A percentile compares a stretch with the other conserved stretches of the same genome.
phyloP scores from a whole-genome alignment of 306 rosid genomes.

The Lithocarpus polystachyus region DNA sequence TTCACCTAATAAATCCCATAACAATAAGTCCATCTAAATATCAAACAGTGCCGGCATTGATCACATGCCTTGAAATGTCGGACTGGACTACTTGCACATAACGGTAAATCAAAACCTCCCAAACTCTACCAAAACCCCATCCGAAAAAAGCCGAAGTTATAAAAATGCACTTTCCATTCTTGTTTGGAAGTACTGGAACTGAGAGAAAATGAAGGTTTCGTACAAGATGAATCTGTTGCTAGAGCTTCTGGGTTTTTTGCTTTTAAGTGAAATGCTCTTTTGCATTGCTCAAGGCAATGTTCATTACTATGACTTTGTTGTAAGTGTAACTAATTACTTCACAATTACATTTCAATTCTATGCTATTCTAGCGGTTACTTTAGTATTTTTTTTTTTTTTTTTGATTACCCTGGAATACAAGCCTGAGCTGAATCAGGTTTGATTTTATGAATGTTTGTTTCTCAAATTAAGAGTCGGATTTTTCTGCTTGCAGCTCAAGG shows the following conservation, averaged over 20 bases:
- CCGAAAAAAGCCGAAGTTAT: neutral
- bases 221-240: neutral
- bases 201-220: neutral
- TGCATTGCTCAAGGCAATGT: neutral
- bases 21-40: neutral
- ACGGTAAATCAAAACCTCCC: neutral
- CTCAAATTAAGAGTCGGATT: neutral
- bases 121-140: neutral
- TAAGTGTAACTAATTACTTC: neutral
- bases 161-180: neutral
- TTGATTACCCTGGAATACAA: neutral
- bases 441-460: neutral
- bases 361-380: too few species aligned
- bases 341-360: neutral
- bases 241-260: neutral
- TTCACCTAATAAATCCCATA: neutral
- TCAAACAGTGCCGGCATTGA: neutral
- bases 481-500: neutral
- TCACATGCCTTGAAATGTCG: neutral
- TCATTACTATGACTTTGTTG: constrained; percentile 11
- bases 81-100: neutral
- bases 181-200: too few species aligned
- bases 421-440: neutral
- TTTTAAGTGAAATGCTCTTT: neutral
- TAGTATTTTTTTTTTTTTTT: neutral